phyloP scores from a whole-genome alignment of 2,329 filamentous ascomycete species.

The Paracamarosporium sp. region DNA sequence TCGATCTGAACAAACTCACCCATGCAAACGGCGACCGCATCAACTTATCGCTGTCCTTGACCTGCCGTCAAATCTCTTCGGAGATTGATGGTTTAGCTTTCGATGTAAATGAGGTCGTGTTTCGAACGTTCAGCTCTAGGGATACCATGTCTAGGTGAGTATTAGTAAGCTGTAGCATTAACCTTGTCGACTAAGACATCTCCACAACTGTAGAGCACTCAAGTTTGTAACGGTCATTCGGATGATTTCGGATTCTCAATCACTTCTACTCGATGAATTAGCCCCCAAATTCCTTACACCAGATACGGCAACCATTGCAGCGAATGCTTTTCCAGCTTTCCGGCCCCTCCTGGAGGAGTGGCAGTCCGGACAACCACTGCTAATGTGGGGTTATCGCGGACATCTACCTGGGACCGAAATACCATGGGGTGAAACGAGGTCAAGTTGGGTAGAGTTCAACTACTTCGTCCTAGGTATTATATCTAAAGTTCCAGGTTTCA shows the following conservation, averaged over 20 bases:
- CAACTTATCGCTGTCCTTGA: slow-evolving; percentile 5
- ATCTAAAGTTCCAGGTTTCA: not conserved
- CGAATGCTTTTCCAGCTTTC: not conserved
- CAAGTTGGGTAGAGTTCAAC: too few relatives aligned
- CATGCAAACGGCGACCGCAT: slow-evolving; percentile 1
- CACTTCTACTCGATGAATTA: not conserved
- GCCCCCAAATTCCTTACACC: not conserved
- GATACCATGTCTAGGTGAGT: not conserved
- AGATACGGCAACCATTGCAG: not conserved
- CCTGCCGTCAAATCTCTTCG: slow-evolving; percentile 10
- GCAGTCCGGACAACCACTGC: too few relatives aligned
- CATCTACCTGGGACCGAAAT: too few relatives aligned
- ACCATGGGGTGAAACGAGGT: not conserved
- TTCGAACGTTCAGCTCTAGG: not conserved
- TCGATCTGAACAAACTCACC: slow-evolving; percentile 4
- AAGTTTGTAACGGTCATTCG: too few relatives aligned
- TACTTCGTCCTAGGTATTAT: not conserved
- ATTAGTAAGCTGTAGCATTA: too few relatives aligned
- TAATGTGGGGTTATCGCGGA: too few relatives aligned
- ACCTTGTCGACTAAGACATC: not conserved
- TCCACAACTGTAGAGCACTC: not conserved
- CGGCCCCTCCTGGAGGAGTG: not conserved
- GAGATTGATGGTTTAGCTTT: slow-evolving; percentile 13
- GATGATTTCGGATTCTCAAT: too few relatives aligned
- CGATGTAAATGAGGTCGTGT: not conserved